These are phyloP conservation scores for Talaromyces funiculosus DNA, from an alignment of 2,329 filamentous ascomycete species.

Conservation along the genomic window DNA sequence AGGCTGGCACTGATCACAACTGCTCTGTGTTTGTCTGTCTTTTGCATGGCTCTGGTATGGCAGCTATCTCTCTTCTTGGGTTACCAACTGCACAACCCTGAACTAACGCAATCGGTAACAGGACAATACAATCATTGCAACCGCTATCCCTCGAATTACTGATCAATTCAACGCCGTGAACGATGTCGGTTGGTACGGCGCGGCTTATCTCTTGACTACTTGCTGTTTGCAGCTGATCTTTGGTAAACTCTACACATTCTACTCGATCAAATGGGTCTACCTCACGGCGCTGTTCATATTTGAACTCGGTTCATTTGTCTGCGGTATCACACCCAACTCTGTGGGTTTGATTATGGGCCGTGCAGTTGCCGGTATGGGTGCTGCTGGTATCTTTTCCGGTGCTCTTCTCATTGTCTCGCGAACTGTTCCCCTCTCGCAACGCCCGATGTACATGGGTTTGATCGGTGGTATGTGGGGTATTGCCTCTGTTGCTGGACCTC, in stretches of 20 bases:
- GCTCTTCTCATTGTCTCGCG: conserved; percentile 37
- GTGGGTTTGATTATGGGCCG: conserved; percentile 37
- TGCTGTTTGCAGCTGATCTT: conserved; percentile 39
- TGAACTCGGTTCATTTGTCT: conserved; percentile 38
- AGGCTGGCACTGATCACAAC: conserved; percentile 32
- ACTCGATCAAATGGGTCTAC: conserved; percentile 40
- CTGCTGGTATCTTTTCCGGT: conserved; percentile 36
- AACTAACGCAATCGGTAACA: conserved; percentile 16
- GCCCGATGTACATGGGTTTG: conserved; percentile 38
- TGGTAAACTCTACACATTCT: conserved; percentile 42
- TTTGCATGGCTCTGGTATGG: conserved; percentile 35
- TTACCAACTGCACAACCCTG: neutral
- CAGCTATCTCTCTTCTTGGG: no score
- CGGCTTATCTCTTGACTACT: conserved; percentile 40
- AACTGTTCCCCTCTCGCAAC: conserved; percentile 33
- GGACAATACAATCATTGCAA: conserved; percentile 43
- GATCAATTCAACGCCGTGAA: conserved; percentile 43
- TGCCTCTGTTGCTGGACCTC: conserved; percentile 36
- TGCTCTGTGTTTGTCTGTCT: conserved; percentile 34
- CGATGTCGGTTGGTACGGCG: conserved; percentile 32
- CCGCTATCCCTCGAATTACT: conserved; percentile 45
- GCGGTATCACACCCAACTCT: conserved; percentile 34
- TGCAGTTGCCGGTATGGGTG: conserved; percentile 38
- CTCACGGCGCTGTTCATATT: conserved; percentile 37
- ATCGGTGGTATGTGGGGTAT: conserved; percentile 41